Evolutionary conservation across 208 protist species (phyloP).

Genomic region (Acanthamoeba pearcei): DNA sequence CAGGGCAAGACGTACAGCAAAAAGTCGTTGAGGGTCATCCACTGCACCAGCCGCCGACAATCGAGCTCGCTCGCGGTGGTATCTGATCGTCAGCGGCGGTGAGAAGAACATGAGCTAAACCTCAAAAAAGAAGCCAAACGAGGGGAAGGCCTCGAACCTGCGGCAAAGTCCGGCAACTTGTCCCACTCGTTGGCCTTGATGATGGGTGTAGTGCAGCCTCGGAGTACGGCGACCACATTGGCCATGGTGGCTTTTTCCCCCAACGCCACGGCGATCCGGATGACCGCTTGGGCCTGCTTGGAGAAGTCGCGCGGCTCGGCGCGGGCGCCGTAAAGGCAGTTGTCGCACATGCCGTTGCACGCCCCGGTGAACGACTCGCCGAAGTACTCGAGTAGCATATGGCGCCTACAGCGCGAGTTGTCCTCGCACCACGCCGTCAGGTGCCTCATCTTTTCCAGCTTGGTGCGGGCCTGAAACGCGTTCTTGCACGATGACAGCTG

Average conservation of each 20-base stretch:
- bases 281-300: background rate
- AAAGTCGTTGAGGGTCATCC: background rate
- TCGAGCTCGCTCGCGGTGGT: background rate
- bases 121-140: too few relatives aligned
- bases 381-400: constrained; percentile 12
- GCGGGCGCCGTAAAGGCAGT: background rate
- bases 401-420: background rate
- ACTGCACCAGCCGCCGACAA: background rate
- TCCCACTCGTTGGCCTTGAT: background rate
- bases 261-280: background rate
- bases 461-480: background rate
- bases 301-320: background rate
- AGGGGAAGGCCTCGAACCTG: background rate
- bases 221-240: background rate
- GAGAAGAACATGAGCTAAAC: too few relatives aligned
- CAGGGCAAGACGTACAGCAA: background rate
- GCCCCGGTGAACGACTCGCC: background rate
- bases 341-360: constrained; percentile 56
- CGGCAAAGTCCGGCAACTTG: background rate
- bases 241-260: constrained; percentile 16
- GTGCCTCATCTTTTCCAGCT: background rate
- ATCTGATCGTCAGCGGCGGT: background rate
- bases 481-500: constrained; percentile 31
- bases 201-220: background rate
- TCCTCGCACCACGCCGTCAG: background rate